Evolutionary conservation across 495 filamentous ascomycete genomes (phyloP).

Genomic region (Lophiostoma macrostomum): DNA sequence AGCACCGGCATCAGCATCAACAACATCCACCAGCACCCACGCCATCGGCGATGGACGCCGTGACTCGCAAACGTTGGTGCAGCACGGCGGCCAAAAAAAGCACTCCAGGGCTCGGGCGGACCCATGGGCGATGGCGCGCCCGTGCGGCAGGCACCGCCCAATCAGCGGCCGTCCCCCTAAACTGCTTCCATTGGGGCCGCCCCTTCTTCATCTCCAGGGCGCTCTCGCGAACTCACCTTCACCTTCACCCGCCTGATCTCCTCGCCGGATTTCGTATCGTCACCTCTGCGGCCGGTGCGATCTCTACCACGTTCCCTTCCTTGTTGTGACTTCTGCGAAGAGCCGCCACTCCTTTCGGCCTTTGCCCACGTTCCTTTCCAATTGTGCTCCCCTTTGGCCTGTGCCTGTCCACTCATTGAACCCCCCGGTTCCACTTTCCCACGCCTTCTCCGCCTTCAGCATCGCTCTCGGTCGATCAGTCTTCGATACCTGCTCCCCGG

Average conservation of each 20-base stretch:
- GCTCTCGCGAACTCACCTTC: constrained; percentile 14
- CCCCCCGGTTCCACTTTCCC: constrained; percentile 16
- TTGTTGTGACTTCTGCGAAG: constrained; percentile 27
- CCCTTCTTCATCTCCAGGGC: constrained; percentile 14
- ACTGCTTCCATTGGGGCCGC: too few species aligned
- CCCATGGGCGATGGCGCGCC: too few species aligned
- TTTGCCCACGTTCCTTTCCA: constrained; percentile 33
- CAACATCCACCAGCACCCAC: too few species aligned
- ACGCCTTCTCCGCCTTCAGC: constrained; percentile 22
- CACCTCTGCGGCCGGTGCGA: constrained; percentile 31
- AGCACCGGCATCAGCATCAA: too few species aligned
- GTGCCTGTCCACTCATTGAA: constrained; percentile 36
- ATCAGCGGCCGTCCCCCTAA: background rate
- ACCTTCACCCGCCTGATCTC: constrained; percentile 28
- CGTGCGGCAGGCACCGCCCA: background rate
- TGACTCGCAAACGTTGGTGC: too few species aligned
- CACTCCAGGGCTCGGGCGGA: too few species aligned
- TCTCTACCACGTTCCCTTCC: constrained; percentile 32
- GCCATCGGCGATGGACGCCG: too few species aligned
- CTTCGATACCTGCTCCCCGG: constrained; percentile 28
- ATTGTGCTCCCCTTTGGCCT: constrained; percentile 23
- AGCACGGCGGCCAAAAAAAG: too few species aligned
- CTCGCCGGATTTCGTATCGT: constrained; percentile 31
- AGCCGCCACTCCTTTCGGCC: constrained; percentile 37
- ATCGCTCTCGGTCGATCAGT: constrained; percentile 36